Percentiles rank a stretch among this genome's conserved stretches.
These are phyloP conservation scores for Lithospermum erythrorhizon DNA, from an alignment of 257 asterid species.

Conservation along the genomic window DNA sequence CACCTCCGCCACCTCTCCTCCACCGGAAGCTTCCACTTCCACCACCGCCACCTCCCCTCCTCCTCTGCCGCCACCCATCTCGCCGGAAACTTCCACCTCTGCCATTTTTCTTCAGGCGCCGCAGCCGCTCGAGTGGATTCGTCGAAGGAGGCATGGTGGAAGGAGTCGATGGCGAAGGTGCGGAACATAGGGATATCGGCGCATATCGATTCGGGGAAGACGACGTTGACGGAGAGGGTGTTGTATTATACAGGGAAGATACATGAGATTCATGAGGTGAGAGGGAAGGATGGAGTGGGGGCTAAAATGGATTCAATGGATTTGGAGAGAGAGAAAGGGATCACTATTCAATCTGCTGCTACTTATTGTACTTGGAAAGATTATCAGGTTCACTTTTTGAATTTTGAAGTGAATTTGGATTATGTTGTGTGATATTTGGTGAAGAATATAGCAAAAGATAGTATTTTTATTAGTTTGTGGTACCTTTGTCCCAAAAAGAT, in stretches of 20 bases:
- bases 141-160: constrained; percentile 75
- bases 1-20: constrained; percentile 56
- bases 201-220: constrained; percentile 92
- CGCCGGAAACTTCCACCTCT: constrained; percentile 46
- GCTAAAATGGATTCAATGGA: constrained; percentile 99
- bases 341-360: constrained; percentile 95
- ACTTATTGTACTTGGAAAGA: constrained; percentile 93
- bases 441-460: too few relatives aligned
- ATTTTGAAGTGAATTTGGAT: too few relatives aligned
- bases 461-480: too few relatives aligned
- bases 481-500: too few relatives aligned
- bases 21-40: too few relatives aligned
- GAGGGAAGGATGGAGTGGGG: constrained; percentile 96
- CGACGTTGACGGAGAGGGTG: constrained; percentile 89
- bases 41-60: constrained; percentile 17
- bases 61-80: constrained; percentile 40
- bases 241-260: constrained; percentile 88
- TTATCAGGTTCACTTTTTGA: constrained; percentile 15
- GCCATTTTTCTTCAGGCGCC: constrained; percentile 54
- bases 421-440: too few relatives aligned
- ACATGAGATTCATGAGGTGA: constrained; percentile 93
- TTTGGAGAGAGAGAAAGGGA: constrained; percentile 97
- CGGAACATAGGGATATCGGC: constrained; percentile 96
- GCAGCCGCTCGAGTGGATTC: constrained; percentile 67
- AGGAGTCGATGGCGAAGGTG: constrained; percentile 64